Percentiles rank a stretch among this genome's conserved stretches.
Conservation (phyloP, 2,329 filamentous ascomycete genomes). For the Beauveria pseudobassiana region DNA sequence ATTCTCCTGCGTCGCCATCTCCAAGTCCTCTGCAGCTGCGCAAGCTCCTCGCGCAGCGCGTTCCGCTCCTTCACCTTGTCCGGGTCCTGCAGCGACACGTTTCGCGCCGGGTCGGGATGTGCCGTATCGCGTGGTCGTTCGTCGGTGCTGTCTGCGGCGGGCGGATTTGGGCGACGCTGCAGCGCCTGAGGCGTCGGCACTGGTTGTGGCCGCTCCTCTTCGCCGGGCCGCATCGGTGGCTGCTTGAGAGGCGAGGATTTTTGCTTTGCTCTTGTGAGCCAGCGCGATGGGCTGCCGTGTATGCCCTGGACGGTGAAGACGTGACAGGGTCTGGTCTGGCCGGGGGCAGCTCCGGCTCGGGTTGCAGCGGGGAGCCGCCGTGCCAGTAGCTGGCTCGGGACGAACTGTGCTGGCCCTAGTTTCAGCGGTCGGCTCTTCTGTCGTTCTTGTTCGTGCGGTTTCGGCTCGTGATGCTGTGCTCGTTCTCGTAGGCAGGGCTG, state of each 20-base stretch:
- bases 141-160: not conserved
- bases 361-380: conserved; percentile 17
- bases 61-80: conserved; percentile 47
- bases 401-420: not conserved
- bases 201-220: not conserved
- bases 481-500: not conserved
- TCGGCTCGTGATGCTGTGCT: not conserved
- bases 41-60: conserved; percentile 47
- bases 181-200: conserved; percentile 5
- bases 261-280: conserved; percentile 26
- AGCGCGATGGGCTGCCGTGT: conserved; percentile 49
- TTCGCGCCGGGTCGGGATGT: conserved; percentile 31
- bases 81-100: conserved; percentile 33
- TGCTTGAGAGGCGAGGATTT: conserved; percentile 46
- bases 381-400: not conserved
- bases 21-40: conserved; percentile 52
- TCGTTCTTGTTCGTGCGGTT: not conserved
- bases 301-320: conserved; percentile 52
- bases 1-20: conserved; percentile 49
- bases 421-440: not conserved
- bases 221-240: conserved; percentile 22
- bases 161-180: conserved; percentile 3
- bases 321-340: conserved; percentile 46
- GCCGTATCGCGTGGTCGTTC: not conserved
- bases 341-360: conserved; percentile 58